Conservation (phyloP, 495 filamentous ascomycete genomes). For the Lophiostoma macrostomum region DNA sequence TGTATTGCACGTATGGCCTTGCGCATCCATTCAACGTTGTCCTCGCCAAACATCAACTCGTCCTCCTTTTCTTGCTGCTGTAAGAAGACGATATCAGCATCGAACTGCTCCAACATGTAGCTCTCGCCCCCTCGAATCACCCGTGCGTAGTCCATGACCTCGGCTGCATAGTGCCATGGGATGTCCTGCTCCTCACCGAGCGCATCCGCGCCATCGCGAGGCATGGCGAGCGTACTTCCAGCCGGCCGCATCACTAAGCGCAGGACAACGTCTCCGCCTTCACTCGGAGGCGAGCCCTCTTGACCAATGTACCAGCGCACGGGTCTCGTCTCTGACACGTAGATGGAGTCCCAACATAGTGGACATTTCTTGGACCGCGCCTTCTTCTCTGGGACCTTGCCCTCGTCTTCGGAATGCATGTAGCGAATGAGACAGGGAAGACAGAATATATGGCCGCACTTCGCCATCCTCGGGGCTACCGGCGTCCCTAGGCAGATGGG, state of each 20-base stretch:
- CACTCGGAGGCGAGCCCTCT: conserved; percentile 71
- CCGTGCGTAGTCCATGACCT: conserved; percentile 89
- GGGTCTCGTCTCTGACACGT: conserved; percentile 80
- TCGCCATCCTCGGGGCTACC: conserved; percentile 94
- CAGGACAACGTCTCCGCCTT: conserved; percentile 86
- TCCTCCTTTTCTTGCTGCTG: conserved; percentile 77
- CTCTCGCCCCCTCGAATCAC: conserved; percentile 92
- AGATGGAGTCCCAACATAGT: conserved; percentile 89
- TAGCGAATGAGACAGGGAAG: conserved; percentile 90
- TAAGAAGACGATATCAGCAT: conserved; percentile 71
- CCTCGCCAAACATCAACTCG: conserved; percentile 89
- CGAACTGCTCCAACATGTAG: conserved; percentile 79
- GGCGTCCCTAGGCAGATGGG: conserved; percentile 91
- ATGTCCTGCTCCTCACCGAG: conserved; percentile 67
- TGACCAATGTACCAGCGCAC: conserved; percentile 91
- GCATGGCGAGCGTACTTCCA: conserved; percentile 80
- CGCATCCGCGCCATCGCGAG: conserved; percentile 74
- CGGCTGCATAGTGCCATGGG: conserved; percentile 91
- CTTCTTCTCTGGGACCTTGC: conserved; percentile 62
- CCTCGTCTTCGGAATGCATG: conserved; percentile 81
- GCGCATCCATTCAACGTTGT: conserved; percentile 77
- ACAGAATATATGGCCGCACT: conserved; percentile 96
- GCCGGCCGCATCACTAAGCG: conserved; percentile 75
- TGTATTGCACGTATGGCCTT: conserved; percentile 72
- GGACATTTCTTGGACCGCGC: conserved; percentile 92